Evolutionary conservation across 169 alveolate species (phyloP).

Genomic region (Cryptosporidium ubiquitum): DNA sequence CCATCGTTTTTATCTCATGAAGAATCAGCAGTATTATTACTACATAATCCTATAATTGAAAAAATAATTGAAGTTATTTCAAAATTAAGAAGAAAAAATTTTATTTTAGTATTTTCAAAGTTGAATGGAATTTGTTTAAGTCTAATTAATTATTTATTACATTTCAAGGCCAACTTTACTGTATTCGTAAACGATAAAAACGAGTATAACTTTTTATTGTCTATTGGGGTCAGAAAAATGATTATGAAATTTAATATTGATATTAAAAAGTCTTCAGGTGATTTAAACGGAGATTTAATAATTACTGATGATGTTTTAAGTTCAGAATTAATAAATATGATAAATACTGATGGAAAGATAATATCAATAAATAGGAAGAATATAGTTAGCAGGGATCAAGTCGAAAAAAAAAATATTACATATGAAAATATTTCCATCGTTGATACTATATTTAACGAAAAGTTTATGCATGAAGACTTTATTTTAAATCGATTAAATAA

Average conservation of each 20-base stretch:
- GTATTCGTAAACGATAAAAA: neutral
- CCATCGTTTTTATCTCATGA: slow-evolving; percentile 33
- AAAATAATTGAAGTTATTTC: slow-evolving; percentile 1
- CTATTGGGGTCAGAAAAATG: slow-evolving; percentile 24
- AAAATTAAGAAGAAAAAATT: neutral
- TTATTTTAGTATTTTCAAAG: neutral
- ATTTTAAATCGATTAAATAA: neutral
- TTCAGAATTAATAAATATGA: neutral
- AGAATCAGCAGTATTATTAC: slow-evolving; percentile 10
- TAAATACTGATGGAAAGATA: neutral
- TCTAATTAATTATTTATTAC: neutral
- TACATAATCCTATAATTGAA: neutral
- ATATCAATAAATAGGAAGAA: neutral
- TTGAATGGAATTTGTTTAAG: neutral
- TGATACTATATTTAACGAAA: neutral
- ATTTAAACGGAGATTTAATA: neutral
- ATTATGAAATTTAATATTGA: neutral
- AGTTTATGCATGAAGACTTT: neutral
- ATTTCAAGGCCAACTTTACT: neutral
- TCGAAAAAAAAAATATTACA: neutral
- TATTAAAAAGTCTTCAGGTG: too few species aligned
- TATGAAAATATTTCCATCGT: neutral
- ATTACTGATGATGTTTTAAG: slow-evolving; percentile 3
- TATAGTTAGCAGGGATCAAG: too few species aligned
- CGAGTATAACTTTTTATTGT: neutral